Percentiles rank a stretch among this genome's conserved stretches.
phyloP scores from a whole-genome alignment of 2,329 filamentous ascomycete species.

The Epichloe aotearoae region DNA sequence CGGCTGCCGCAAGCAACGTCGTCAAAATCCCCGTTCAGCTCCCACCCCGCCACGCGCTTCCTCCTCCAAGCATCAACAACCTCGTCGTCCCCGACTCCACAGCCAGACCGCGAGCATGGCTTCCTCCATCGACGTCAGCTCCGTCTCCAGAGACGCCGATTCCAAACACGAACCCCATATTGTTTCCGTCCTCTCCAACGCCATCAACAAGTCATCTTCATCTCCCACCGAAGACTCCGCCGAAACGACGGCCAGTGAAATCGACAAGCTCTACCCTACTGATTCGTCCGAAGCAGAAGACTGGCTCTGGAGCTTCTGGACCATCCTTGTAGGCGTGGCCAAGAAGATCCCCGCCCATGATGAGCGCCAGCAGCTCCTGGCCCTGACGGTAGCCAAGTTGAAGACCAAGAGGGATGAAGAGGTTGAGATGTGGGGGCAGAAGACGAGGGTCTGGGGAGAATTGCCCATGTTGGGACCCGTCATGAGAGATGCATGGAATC shows the following conservation, averaged over 20 bases:
- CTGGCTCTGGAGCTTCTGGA: slow-evolving; percentile 19
- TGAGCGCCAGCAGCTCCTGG: slow-evolving; percentile 13
- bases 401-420: slow-evolving; percentile 10
- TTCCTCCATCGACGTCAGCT: slow-evolving; percentile 1
- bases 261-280: slow-evolving; percentile 14
- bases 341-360: slow-evolving; percentile 16
- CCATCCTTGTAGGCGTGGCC: slow-evolving; percentile 12
- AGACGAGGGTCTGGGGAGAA: slow-evolving; percentile 16
- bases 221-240: slow-evolving; percentile 8
- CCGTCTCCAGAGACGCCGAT: slow-evolving; percentile 1
- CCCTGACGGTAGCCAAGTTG: slow-evolving; percentile 11
- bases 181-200: slow-evolving; percentile 12
- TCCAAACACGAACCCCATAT: slow-evolving; percentile 9
- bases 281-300: slow-evolving; percentile 10
- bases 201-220: slow-evolving; percentile 9
- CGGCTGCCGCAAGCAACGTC: background rate
- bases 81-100: background rate
- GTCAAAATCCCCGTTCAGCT: background rate
- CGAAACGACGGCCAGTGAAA: slow-evolving; percentile 11
- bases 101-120: slow-evolving; percentile 1
- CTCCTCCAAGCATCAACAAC: background rate
- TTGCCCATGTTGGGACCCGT: slow-evolving; percentile 18
- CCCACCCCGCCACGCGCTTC: background rate
- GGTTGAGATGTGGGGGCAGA: slow-evolving; percentile 16
- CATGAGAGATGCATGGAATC: slow-evolving; percentile 18